Percentiles rank a stretch among this genome's conserved stretches.
Conservation (phyloP, 345 rosid genomes). For the Triadica sebifera region DNA sequence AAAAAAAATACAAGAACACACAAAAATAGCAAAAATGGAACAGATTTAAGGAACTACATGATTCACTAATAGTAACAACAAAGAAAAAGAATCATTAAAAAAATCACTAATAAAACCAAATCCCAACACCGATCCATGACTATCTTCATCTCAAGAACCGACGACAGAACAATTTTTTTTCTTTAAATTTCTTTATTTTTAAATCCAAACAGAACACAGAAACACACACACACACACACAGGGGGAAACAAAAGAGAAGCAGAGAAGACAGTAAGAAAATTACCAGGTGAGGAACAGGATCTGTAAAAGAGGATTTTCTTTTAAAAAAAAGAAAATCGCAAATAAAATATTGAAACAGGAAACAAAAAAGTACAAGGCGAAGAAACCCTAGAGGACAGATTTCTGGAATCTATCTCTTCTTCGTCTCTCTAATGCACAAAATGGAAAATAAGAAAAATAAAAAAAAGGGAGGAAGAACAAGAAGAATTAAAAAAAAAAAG, state of each 20-base stretch:
- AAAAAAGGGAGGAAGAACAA: neutral
- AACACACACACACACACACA: too few relatives aligned
- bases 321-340: too few relatives aligned
- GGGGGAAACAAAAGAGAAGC: neutral
- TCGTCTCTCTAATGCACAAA: neutral
- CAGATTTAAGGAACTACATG: neutral
- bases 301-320: neutral
- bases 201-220: too few relatives aligned
- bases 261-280: constrained; percentile 19
- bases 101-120: too few relatives aligned
- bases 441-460: neutral
- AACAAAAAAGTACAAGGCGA: neutral
- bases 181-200: too few relatives aligned
- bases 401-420: neutral
- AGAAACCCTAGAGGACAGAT: constrained; percentile 24
- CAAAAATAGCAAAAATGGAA: neutral
- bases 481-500: neutral
- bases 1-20: neutral
- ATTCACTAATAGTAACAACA: neutral
- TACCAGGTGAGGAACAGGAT: constrained; percentile 33
- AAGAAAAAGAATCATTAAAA: neutral
- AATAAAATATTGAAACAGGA: neutral
- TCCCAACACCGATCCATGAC: neutral
- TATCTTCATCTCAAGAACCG: neutral
- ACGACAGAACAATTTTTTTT: neutral